These are phyloP conservation scores for Colletotrichum salicis DNA, from an alignment of 2,329 filamentous ascomycete genomes.

Conservation along the genomic window DNA sequence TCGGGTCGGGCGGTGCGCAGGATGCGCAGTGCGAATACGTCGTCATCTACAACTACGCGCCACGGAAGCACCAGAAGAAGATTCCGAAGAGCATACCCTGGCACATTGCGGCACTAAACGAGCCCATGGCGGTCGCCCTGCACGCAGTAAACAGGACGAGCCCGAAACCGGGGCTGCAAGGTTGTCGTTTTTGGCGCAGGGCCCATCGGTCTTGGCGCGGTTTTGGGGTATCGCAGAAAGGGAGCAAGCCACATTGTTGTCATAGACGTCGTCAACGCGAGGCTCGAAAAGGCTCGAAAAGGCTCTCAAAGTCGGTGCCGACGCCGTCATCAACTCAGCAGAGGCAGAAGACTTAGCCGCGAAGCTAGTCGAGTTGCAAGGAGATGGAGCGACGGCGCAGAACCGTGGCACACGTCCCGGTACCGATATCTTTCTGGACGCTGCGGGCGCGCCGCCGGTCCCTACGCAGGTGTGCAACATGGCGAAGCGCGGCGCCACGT, in stretches of 20 bases:
- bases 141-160: constrained; percentile 4
- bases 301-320: constrained; percentile 3
- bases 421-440: constrained; percentile 14
- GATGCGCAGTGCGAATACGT: constrained; percentile 19
- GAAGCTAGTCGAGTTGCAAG: constrained; percentile 1
- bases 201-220: neutral
- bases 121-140: constrained; percentile 19
- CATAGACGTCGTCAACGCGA: constrained; percentile 1
- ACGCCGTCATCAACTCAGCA: constrained; percentile 1
- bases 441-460: constrained; percentile 13
- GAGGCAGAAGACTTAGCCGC: neutral
- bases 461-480: neutral
- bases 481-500: constrained; percentile 4
- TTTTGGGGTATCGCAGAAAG: constrained; percentile 8
- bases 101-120: constrained; percentile 17
- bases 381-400: neutral
- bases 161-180: neutral
- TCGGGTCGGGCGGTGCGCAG: constrained; percentile 4
- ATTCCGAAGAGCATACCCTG: neutral
- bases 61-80: constrained; percentile 4
- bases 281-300: constrained; percentile 11
- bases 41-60: constrained; percentile 7
- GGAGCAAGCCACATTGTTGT: constrained; percentile 7
- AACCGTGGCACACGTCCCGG: neutral
- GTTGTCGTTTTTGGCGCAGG: constrained; percentile 16